Conservation (phyloP, 805 yeast species). For the Candida namnaoensis region DNA sequence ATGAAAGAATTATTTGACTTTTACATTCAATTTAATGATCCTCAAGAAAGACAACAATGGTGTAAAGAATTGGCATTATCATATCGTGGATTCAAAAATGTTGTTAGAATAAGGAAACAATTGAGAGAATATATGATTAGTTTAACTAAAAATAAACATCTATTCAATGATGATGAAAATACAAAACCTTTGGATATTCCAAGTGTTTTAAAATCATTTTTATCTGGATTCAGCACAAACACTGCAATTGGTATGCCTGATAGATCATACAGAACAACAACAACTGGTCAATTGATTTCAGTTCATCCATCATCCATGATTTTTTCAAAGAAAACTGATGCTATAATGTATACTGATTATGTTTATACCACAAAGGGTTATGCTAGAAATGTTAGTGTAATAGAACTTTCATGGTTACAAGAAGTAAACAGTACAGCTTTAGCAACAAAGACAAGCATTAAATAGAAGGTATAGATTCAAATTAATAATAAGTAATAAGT, state of each 20-base stretch:
- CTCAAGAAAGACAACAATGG: conserved; percentile 66
- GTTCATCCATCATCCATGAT: conserved; percentile 87
- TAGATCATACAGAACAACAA: conserved; percentile 79
- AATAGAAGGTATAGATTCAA: not conserved
- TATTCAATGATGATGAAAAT: conserved; percentile 15
- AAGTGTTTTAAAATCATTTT: conserved; percentile 64
- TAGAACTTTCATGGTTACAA: conserved; percentile 80
- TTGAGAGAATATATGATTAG: conserved; percentile 56
- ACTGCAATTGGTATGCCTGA: conserved; percentile 95
- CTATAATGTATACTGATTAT: conserved; percentile 89
- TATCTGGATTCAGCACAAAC: conserved; percentile 77
- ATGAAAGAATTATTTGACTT: conserved; percentile 68
- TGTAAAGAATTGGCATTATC: conserved; percentile 73
- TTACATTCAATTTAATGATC: conserved; percentile 33
- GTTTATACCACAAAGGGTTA: conserved; percentile 91
- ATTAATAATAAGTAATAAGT: too few relatives aligned
- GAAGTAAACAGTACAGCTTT: conserved; percentile 33
- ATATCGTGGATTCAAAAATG: conserved; percentile 74
- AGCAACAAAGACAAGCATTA: conserved; percentile 4
- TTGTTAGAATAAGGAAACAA: conserved; percentile 66
- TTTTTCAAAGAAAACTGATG: conserved; percentile 76
- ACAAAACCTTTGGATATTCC: conserved; percentile 38
- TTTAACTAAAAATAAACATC: conserved; percentile 29
- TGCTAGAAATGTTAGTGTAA: conserved; percentile 79
- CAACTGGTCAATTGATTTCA: conserved; percentile 76